Evolutionary conservation across 1,284 basidiomycete genomes (phyloP), one percentile per base, ranked within the genome.

Genomic region (Inonotus hispidus): DNA sequence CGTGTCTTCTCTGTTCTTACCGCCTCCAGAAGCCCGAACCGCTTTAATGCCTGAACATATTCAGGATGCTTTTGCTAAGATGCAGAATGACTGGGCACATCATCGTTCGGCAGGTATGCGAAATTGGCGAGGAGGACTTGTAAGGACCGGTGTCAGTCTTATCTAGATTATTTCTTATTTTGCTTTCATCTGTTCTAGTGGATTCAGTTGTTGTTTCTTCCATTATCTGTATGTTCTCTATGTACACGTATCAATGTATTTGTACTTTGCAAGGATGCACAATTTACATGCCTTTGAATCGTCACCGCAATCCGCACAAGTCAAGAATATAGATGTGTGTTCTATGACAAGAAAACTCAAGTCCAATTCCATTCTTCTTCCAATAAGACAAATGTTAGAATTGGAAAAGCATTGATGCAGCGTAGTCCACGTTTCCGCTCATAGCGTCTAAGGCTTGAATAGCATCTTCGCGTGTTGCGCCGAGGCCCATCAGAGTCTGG

Each of bases 351-450:
- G 8, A 32, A 8, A 32, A 32, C 32, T 32, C 4, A 32, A 32
- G 32, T 32, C 32, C 32, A 32, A 8, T 32, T 32, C 32, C 32
- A 8, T 32, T 32, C 8, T 32, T 32, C 3, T 32, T 32, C 32
- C 32, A 49, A 43, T 19, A 14, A 43, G 16, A 43, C 6, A 43
- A n/a, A 43, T 43, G 41, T n/a, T 41, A 61, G 39, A 64, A 61
- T 38, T 58, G 88, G 71, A 98, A 98, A 55, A 97, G 73, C 72
- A 96, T 75, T 38, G 92, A 93, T 3, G 92, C 95, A 2, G 95
- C 95, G 19, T 91, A 78, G 63, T 98, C 93, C 5, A 95, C 77
- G 69, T 96, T 93, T 0, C 95, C 95, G 1, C 84, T 85, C 1
- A 92, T 82, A 4, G 92, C 90, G 21, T 90, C 83, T 59, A 98